Evolutionary conservation across 768 basidiomycete species (phyloP), one percentile per base, ranked within the genome.

Genomic region (Boletus edulis): DNA sequence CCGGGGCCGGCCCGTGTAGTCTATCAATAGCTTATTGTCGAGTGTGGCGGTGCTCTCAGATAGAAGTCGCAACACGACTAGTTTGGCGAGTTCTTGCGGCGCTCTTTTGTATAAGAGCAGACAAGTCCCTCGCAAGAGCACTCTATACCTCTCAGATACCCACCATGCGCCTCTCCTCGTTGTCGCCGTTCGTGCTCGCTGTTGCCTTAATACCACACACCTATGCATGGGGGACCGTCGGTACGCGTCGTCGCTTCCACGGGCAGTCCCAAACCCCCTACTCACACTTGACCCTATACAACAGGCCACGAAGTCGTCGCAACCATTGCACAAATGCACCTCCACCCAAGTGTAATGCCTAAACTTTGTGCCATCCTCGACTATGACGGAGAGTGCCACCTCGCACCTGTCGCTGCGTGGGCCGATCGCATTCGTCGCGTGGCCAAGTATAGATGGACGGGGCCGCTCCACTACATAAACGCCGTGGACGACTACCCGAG

Each of bases 271-370:
- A 78, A 77, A 32, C 73, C 97, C 51, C 60, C 70, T 75, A 24
- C 24, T 24, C 24, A 24, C n/a, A n/a, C n/a, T n/a, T n/a, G n/a
- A n/a, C n/a, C n/a, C n/a, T n/a, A n/a, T n/a, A 29, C 29, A 29
- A 29, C 24, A 85, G 93, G 95, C 4, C 95, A 98, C 63, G 90
- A 97, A 75, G 86, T 97, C 32, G 83, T 93, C 6, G 95, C 94
- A 1, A 96, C 94, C 5, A 89, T 98, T 53, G 96, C 96, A 1
- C 89, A 98, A 68, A 91, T 95, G 55, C 84, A 97, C 68, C 81
- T 98, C 3, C 82, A 91, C 67, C 90, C 91, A 0, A 75, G 74
- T 3, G 85, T 88, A 6, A 76, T 87, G 40, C 78, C 82, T 2
- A 78, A 76, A 32, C 73, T 98, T 49, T 91, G 88, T 37, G 44